These are phyloP conservation scores for Abrus precatorius DNA, from an alignment of 306 rosid genomes.

Conservation along the genomic window DNA sequence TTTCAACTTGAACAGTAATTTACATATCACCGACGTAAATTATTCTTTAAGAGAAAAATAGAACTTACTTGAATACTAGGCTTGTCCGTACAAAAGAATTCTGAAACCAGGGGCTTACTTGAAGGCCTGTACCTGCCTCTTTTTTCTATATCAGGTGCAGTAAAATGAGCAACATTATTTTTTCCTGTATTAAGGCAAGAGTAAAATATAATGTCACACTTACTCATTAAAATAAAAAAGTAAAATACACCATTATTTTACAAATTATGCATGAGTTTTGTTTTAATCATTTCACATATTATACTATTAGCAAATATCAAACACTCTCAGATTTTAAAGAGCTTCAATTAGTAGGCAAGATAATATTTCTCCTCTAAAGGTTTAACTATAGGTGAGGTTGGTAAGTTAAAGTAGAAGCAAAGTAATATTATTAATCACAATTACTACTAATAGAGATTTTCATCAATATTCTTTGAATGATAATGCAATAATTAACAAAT, in stretches of 20 bases:
- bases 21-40: neutral
- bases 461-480: neutral
- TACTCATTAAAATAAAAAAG: neutral
- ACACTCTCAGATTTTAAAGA: too few relatives aligned
- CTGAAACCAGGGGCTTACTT: neutral
- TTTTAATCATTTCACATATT: neutral
- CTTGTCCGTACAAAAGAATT: neutral
- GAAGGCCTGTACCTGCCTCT: constrained; percentile 27
- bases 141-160: neutral
- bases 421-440: too few relatives aligned
- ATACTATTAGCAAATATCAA: neutral
- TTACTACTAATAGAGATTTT: too few relatives aligned
- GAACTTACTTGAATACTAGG: constrained; percentile 41
- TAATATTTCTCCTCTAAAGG: too few relatives aligned
- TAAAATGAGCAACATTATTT: neutral
- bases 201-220: constrained; percentile 5
- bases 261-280: neutral
- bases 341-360: too few relatives aligned
- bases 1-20: neutral
- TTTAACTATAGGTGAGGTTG: too few relatives aligned
- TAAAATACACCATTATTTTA: neutral
- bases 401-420: too few relatives aligned
- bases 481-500: neutral
- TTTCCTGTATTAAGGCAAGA: constrained; percentile 36
- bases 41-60: neutral